These are phyloP conservation scores for Amanita jacksonii DNA, from an alignment of 768 basidiomycete species.

Conservation along the genomic window DNA sequence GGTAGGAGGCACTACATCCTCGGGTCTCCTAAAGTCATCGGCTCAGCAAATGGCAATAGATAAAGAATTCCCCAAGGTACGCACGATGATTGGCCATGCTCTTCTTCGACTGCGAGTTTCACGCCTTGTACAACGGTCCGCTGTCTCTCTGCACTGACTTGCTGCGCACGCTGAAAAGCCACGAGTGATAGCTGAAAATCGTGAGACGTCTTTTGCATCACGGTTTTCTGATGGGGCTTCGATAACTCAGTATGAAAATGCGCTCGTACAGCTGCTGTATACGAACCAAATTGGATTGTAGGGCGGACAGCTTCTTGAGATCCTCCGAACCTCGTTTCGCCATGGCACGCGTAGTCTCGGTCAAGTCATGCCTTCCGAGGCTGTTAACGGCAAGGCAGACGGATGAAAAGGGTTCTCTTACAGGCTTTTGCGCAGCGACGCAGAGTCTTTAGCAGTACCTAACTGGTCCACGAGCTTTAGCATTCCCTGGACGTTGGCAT, in stretches of 20 bases:
- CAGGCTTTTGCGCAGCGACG: conserved; percentile 74
- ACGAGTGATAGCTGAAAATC: conserved; percentile 86
- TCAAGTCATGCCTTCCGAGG: conserved; percentile 65
- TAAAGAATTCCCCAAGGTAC: neutral
- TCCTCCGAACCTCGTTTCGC: conserved; percentile 91
- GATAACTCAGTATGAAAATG: neutral
- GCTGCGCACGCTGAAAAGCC: conserved; percentile 87
- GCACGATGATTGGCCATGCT: conserved; percentile 28
- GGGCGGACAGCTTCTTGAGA: conserved; percentile 74
- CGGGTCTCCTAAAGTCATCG: conserved; percentile 18
- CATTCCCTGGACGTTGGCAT: conserved; percentile 93
- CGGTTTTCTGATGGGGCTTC: conserved; percentile 73
- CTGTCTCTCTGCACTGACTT: conserved; percentile 83
- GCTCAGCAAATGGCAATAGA: neutral
- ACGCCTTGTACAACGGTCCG: conserved; percentile 82
- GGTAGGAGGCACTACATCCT: conserved; percentile 30
- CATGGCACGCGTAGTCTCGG: conserved; percentile 91
- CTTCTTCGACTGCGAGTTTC: conserved; percentile 76
- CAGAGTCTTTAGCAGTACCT: conserved; percentile 76
- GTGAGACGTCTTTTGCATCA: conserved; percentile 86
- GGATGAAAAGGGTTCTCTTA: conserved; percentile 34
- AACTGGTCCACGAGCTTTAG: conserved; percentile 94
- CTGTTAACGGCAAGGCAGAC: neutral
- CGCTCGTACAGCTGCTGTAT: neutral
- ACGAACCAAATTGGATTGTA: conserved; percentile 54